phyloP scores from a whole-genome alignment of 2,329 filamentous ascomycete species.

The Aspergillus proliferans region DNA sequence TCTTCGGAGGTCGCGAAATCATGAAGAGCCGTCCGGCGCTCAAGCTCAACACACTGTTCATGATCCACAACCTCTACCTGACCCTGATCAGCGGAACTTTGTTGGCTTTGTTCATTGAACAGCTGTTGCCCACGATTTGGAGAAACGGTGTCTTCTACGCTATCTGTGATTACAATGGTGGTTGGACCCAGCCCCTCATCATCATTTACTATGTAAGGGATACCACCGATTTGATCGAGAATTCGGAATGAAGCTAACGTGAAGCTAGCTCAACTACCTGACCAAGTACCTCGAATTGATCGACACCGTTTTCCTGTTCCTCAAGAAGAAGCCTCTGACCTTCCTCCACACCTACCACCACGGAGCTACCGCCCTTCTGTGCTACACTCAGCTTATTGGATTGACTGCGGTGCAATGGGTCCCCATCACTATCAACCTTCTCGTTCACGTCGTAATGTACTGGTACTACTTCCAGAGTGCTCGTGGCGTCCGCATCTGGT shows the following conservation, averaged over 20 bases:
- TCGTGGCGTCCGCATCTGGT: slow-evolving; percentile 92
- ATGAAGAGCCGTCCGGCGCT: slow-evolving; percentile 84
- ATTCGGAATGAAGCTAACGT: slow-evolving; percentile 31
- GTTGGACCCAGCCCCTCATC: slow-evolving; percentile 90
- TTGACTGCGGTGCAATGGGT: slow-evolving; percentile 94
- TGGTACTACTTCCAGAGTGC: slow-evolving; percentile 99
- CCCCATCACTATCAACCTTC: slow-evolving; percentile 83
- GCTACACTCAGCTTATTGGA: slow-evolving; percentile 94
- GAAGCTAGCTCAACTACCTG: slow-evolving; percentile 79
- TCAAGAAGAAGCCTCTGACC: slow-evolving; percentile 99
- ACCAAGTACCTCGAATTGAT: slow-evolving; percentile 96
- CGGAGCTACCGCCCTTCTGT: slow-evolving; percentile 90
- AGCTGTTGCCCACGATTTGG: slow-evolving; percentile 76
- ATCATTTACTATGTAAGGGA: slow-evolving; percentile 88
- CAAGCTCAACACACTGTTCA: slow-evolving; percentile 83
- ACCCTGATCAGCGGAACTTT: slow-evolving; percentile 77
- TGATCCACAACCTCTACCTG: slow-evolving; percentile 94
- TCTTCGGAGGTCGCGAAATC: slow-evolving; percentile 84
- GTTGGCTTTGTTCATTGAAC: slow-evolving; percentile 80
- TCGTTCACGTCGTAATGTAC: slow-evolving; percentile 98
- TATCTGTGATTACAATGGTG: slow-evolving; percentile 71
- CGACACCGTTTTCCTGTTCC: slow-evolving; percentile 92
- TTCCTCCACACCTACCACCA: slow-evolving; percentile 99
- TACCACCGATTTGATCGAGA: neutral
- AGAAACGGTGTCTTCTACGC: slow-evolving; percentile 79